Base-by-base conservation (phyloP, 169 alveolate species). In the Plasmodium inui region DNA sequence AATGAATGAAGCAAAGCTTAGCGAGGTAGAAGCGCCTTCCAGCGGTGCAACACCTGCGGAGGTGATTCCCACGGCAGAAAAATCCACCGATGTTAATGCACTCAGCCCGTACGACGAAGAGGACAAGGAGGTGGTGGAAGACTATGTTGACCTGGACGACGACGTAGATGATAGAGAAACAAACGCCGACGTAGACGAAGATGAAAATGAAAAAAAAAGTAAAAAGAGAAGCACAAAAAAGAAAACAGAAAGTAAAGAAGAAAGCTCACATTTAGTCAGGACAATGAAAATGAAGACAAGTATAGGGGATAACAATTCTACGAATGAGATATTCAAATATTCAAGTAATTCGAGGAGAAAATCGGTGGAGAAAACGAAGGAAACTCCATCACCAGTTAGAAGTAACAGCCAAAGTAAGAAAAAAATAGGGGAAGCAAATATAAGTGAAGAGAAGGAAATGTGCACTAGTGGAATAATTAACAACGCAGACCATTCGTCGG, bases 351-450 rank as follows among this genome's bases (percentile, higher is more conserved):
- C 82, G 22, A 85, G 70, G 39, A 85, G 67, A 74, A 73, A 72
- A 85, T 73, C 85, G 5, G 22, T 46, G 50, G 92, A 85, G 44
- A 85, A 74, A 72, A 50, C 8, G 17, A 85, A 85, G 61, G 85
- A 76, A n/a, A 12, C 76, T 72, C 32, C 55, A 34, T n/a, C 84
- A 85, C 50, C 46, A 19, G 12, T 32, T 26, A 89, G 71, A 61
- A 89, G 73, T 79, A 41, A 1, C 9, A 41, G 5, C 9, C 82
- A 79, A n/a, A 61, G 14, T 37, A 76, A 88, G 74, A 79, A 88
- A 70, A 86, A 74, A 78, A 32, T 39, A 10, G 80, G 22, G 57
- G 86, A 55, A 53, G 41, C 19, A 37, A 55, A 17, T 57, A 7
- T 79, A 41, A 55, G 8, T 34, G 53, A 67, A n/a, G 82, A 46